Evolutionary conservation across 2,329 filamentous ascomycete species (phyloP).

Genomic region (Sporothrix euskadiensis): DNA sequence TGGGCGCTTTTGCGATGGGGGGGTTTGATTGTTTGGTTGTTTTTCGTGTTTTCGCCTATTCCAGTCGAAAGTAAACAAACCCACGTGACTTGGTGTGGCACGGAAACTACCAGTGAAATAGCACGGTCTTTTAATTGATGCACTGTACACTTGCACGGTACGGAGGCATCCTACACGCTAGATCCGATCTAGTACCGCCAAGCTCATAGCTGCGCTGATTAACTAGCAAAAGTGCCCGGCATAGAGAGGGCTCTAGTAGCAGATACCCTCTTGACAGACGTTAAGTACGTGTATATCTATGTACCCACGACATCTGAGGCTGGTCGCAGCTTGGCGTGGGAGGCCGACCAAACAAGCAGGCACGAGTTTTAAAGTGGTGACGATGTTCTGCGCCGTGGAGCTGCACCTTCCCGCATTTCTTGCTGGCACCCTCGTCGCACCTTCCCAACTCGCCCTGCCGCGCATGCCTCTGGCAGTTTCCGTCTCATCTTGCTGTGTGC

Average conservation of each 20-base stretch:
- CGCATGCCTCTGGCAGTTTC: background rate
- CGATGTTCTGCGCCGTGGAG: slow-evolving; percentile 4
- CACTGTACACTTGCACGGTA: slow-evolving; percentile 1
- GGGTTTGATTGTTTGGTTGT: slow-evolving; percentile 26
- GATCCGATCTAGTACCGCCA: background rate
- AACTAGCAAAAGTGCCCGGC: background rate
- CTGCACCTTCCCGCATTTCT: slow-evolving; percentile 19
- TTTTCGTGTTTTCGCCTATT: slow-evolving; percentile 28
- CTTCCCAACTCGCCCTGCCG: background rate
- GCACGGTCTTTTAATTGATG: background rate
- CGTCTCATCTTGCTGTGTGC: background rate
- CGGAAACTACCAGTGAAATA: slow-evolving; percentile 4
- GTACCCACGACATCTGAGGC: background rate
- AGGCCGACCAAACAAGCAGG: slow-evolving; percentile 17
- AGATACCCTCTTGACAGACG: background rate
- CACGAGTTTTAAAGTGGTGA: slow-evolving; percentile 11
- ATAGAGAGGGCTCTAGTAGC: background rate
- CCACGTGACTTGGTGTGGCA: slow-evolving; percentile 30
- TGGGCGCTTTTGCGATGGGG: slow-evolving; percentile 8
- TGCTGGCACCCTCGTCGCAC: slow-evolving; percentile 7
- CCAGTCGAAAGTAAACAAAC: slow-evolving; percentile 37
- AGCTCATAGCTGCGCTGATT: slow-evolving; percentile 4
- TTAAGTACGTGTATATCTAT: too few relatives aligned
- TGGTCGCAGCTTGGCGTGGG: background rate
- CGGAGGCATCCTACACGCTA: background rate